Percentiles rank a stretch among this genome's conserved stretches.
Conservation (phyloP, 257 asterid species). For the Nicotiana noctiflora region DNA sequence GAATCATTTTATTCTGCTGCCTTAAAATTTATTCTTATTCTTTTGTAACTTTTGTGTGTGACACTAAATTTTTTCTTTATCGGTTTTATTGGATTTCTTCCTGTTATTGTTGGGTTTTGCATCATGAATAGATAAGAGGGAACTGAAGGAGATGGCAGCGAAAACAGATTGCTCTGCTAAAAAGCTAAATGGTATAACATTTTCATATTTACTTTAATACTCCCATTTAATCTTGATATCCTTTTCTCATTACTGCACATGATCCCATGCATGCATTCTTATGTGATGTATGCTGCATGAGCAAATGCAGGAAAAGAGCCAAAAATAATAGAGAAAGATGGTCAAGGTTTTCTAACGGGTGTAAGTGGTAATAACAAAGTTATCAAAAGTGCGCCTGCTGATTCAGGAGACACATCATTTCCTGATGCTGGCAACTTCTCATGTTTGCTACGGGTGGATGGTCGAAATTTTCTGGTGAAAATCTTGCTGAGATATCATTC, state of each 20-base stretch:
- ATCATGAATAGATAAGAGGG: not conserved
- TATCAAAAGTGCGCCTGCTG: slow-evolving; percentile 17
- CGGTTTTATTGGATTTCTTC: not conserved
- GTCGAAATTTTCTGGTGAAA: slow-evolving; percentile 20
- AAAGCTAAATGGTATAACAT: slow-evolving; percentile 1
- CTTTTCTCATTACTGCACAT: not conserved
- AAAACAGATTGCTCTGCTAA: not conserved
- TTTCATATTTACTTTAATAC: not conserved
- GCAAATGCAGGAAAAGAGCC: slow-evolving; percentile 4
- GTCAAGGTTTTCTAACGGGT: not conserved
- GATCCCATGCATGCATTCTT: not conserved
- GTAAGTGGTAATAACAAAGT: not conserved
- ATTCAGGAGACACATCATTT: slow-evolving; percentile 7
- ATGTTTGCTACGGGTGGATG: slow-evolving; percentile 12
- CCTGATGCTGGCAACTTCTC: not conserved
- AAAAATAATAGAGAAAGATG: not conserved
- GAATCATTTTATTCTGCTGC: not conserved
- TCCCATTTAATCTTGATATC: not conserved
- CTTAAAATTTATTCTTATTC: slow-evolving; percentile 15
- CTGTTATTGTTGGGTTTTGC: not conserved
- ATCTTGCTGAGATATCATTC: slow-evolving; percentile 9
- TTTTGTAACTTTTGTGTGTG: not conserved
- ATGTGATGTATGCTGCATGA: not conserved
- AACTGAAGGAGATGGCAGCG: not conserved
- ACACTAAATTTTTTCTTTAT: not conserved